phyloP scores from a whole-genome alignment of 768 basidiomycete species.

The Candolleomyces eurysporus region DNA sequence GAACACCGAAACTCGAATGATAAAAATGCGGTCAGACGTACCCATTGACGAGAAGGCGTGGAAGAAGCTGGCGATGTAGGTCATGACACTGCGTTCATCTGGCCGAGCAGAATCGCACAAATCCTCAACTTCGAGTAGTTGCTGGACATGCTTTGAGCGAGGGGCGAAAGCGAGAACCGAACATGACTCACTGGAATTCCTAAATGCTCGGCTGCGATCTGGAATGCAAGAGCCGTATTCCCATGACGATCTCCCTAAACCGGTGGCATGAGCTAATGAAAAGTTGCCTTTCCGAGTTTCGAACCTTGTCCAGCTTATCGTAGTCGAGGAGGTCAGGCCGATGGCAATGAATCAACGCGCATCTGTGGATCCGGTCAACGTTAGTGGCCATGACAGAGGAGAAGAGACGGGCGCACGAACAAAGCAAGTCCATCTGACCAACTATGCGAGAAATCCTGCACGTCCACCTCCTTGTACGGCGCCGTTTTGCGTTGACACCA shows the following conservation, averaged over 20 bases:
- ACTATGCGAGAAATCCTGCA: slow-evolving; percentile 89
- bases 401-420: slow-evolving; percentile 46
- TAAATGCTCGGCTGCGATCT: slow-evolving; percentile 82
- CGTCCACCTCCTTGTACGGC: slow-evolving; percentile 87
- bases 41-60: slow-evolving; percentile 98
- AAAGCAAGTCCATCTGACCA: slow-evolving; percentile 96
- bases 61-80: slow-evolving; percentile 96
- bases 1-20: slow-evolving; percentile 7
- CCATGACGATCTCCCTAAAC: slow-evolving; percentile 71
- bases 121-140: slow-evolving; percentile 95
- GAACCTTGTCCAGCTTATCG: slow-evolving; percentile 77
- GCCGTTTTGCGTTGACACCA: slow-evolving; percentile 99
- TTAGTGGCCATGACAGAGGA: slow-evolving; percentile 3
- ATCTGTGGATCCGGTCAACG: slow-evolving; percentile 47
- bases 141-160: slow-evolving; percentile 43
- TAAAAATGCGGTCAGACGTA: slow-evolving; percentile 31
- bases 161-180: slow-evolving; percentile 8
- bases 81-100: slow-evolving; percentile 97
- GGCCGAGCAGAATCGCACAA: slow-evolving; percentile 84
- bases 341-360: slow-evolving; percentile 96
- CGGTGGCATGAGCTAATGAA: neutral
- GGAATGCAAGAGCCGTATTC: slow-evolving; percentile 87
- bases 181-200: slow-evolving; percentile 75
- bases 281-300: neutral
- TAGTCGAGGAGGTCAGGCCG: slow-evolving; percentile 95